These are phyloP conservation scores for Yarrowia yakushimensis DNA, from an alignment of 805 yeast species.

Conservation along the genomic window DNA sequence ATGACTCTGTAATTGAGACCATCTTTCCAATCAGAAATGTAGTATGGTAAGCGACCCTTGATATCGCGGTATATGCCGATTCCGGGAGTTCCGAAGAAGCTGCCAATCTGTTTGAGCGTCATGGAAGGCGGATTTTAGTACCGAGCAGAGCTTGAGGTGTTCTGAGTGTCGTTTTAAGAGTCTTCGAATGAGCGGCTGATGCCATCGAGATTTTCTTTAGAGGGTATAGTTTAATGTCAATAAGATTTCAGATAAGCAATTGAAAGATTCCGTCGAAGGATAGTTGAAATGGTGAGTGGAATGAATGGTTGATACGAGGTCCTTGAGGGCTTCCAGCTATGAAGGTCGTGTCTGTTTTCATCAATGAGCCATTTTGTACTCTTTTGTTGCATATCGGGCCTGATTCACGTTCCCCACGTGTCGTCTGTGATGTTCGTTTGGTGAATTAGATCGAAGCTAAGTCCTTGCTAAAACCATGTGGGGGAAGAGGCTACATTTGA, in stretches of 20 bases:
- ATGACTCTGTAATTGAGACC: conserved; percentile 81
- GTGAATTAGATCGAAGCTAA: background rate
- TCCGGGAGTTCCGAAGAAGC: conserved; percentile 35
- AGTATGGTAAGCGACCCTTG: conserved; percentile 56
- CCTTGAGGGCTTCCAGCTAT: background rate
- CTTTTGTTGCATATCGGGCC: background rate
- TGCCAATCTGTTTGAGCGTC: background rate
- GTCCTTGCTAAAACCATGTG: background rate
- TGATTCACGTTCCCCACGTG: background rate
- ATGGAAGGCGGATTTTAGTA: background rate
- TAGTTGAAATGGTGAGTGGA: background rate
- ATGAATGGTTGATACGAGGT: background rate
- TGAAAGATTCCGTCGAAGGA: background rate
- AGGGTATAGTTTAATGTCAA: background rate
- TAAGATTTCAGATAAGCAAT: conserved; percentile 16
- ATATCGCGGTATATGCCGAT: conserved; percentile 58
- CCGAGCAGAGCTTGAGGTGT: background rate
- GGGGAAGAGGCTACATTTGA: background rate
- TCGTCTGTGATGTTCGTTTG: background rate
- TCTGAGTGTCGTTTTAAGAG: background rate
- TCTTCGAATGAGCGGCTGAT: background rate
- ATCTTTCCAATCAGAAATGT: conserved; percentile 75
- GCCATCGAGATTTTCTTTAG: conserved; percentile 10
- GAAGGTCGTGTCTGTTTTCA: background rate
- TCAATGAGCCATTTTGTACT: no score